Conservation (phyloP, 257 asterid genomes). For the Thymus mandschuricus region DNA sequence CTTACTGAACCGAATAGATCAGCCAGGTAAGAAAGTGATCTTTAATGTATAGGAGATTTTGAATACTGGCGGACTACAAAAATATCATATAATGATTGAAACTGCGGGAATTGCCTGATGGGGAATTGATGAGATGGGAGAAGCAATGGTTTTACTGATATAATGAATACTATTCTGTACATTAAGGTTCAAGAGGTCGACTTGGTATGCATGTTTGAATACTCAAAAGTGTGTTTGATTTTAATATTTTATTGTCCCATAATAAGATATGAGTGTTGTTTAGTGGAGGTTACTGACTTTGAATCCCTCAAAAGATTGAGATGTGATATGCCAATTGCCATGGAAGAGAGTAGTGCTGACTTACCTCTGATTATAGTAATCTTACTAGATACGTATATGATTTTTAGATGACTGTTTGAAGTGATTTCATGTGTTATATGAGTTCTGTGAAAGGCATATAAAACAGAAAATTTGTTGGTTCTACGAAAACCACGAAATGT, state of each 20-base stretch:
- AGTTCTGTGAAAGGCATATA: background rate
- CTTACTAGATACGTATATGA: background rate
- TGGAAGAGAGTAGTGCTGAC: background rate
- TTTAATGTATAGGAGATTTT: conserved; percentile 5
- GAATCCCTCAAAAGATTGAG: background rate
- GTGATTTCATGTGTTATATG: background rate
- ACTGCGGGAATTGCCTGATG: background rate
- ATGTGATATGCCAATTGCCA: background rate
- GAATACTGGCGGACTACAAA: too few relatives aligned
- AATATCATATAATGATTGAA: conserved; percentile 13
- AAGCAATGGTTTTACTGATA: background rate
- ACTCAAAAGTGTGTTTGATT: background rate
- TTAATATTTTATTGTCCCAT: too few relatives aligned
- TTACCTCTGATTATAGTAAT: background rate
- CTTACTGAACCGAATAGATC: conserved; percentile 75
- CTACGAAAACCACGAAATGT: background rate
- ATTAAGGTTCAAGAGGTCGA: background rate
- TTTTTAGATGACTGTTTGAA: too few relatives aligned
- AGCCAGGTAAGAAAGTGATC: conserved; percentile 41
- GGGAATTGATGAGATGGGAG: background rate
- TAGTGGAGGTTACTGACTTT: background rate
- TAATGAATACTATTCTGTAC: too few relatives aligned
- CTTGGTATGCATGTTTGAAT: background rate
- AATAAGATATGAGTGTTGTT: background rate
- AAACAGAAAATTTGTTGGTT: background rate